Evolutionary conservation across 2,329 filamentous ascomycete genomes (phyloP).

Genomic region (Xylariaceae sp.): DNA sequence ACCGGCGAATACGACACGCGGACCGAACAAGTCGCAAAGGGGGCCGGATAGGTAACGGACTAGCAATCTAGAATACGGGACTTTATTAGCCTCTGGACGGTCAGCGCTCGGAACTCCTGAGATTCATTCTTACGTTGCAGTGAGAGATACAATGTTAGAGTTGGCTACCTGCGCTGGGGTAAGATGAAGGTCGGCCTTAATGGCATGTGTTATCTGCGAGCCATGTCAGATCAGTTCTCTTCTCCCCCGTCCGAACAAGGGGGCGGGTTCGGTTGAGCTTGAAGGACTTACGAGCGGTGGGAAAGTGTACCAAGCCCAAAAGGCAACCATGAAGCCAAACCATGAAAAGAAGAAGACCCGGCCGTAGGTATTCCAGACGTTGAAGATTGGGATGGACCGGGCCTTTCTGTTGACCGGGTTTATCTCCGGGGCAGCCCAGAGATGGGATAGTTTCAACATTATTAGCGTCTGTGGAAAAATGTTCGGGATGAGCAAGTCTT

Average conservation of each 20-base stretch:
- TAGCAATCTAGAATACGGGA: constrained; percentile 53
- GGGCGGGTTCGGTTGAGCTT: no score
- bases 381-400: constrained; percentile 70
- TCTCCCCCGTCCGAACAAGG: constrained; percentile 3
- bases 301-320: constrained; percentile 91
- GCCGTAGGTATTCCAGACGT: constrained; percentile 73
- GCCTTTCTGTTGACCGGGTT: constrained; percentile 85
- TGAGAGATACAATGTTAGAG: constrained; percentile 81
- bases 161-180: constrained; percentile 69
- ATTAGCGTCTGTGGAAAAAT: not conserved
- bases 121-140: constrained; percentile 52
- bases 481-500: no score
- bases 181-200: constrained; percentile 72
- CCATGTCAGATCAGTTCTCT: constrained; percentile 20
- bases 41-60: constrained; percentile 75
- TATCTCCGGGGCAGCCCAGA: constrained; percentile 59
- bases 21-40: constrained; percentile 79
- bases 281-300: constrained; percentile 63
- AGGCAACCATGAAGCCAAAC: constrained; percentile 55
- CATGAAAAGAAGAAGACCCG: constrained; percentile 80
- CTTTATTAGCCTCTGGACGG: not conserved
- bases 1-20: constrained; percentile 73
- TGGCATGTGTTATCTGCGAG: constrained; percentile 61
- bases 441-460: constrained; percentile 33
- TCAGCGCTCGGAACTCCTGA: no score